These are phyloP conservation scores for Cenchrus purpureus DNA, from an alignment of 176 grass and related monocot species.

Conservation along the genomic window DNA sequence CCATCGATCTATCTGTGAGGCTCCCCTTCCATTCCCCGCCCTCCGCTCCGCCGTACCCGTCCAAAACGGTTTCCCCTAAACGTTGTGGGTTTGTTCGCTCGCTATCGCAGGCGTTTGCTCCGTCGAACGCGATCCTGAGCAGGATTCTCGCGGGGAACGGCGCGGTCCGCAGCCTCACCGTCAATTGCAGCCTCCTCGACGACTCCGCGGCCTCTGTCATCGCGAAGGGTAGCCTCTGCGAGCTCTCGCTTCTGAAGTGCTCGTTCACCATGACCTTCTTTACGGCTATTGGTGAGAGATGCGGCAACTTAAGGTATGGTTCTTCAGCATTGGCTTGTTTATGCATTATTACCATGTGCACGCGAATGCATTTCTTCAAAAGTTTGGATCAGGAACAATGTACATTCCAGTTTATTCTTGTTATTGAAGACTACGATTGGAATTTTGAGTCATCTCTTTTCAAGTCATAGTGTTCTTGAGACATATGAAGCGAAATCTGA, in stretches of 20 bases:
- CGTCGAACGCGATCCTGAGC: conserved; percentile 51
- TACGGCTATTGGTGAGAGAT: conserved; percentile 56
- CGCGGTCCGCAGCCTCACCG: conserved; percentile 50
- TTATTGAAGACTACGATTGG: not conserved
- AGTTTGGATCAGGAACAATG: not conserved
- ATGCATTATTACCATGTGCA: not conserved
- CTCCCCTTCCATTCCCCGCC: not conserved
- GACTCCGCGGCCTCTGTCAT: conserved; percentile 62
- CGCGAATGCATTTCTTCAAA: not conserved
- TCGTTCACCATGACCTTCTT: conserved; percentile 68
- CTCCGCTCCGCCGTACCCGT: not conserved
- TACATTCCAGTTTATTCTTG: not conserved
- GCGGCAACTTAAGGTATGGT: conserved; percentile 67
- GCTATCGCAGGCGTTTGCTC: conserved; percentile 59
- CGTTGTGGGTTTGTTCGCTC: conserved; percentile 20
- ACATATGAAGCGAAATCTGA: not conserved
- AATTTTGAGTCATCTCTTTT: not conserved
- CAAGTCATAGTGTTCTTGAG: not conserved
- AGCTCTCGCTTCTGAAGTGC: conserved; percentile 82
- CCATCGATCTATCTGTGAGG: conserved; percentile 47
- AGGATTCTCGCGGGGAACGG: conserved; percentile 69
- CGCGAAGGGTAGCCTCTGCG: conserved; percentile 62
- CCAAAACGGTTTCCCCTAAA: conserved; percentile 30
- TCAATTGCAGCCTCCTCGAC: conserved; percentile 76
- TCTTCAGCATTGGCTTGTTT: not conserved